A percentile compares a stretch with the other conserved stretches of the same genome.
Evolutionary conservation across 345 rosid genomes (phyloP).

Genomic region (Moringa oleifera): DNA sequence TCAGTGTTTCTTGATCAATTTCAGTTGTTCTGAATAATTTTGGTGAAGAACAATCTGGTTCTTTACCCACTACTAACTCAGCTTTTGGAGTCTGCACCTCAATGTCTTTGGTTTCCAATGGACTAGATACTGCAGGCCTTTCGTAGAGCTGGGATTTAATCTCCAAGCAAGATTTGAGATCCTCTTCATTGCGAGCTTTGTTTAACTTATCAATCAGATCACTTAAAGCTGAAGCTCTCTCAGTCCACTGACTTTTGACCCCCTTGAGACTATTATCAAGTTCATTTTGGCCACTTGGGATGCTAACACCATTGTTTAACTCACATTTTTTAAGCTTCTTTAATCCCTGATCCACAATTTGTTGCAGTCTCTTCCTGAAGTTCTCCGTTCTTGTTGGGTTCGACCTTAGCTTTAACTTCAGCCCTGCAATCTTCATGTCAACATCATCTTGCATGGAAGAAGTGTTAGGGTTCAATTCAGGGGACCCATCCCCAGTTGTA

Average conservation of each 20-base stretch:
- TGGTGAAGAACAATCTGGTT: constrained; percentile 20
- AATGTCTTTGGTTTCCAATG: constrained; percentile 18
- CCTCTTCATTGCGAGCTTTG: constrained; percentile 75
- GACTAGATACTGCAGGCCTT: constrained; percentile 10
- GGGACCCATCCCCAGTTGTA: constrained; percentile 22
- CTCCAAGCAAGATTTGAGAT: constrained; percentile 66
- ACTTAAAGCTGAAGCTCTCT: constrained; percentile 43
- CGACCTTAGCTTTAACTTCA: constrained; percentile 47
- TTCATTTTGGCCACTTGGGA: constrained; percentile 25
- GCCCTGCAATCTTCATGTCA: constrained; percentile 24
- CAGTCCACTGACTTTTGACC: constrained; percentile 29
- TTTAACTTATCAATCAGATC: constrained; percentile 70
- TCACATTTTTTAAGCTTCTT: constrained; percentile 41
- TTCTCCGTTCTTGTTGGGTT: constrained; percentile 45
- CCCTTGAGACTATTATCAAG: constrained; percentile 26
- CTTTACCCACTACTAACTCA: constrained; percentile 19
- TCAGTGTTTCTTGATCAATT: constrained; percentile 54
- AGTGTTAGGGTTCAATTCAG: constrained; percentile 14
- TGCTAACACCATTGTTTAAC: constrained; percentile 18
- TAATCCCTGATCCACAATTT: constrained; percentile 58
- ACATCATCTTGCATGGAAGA: constrained; percentile 24
- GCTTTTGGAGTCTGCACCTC: constrained; percentile 18
- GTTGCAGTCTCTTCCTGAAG: constrained; percentile 43
- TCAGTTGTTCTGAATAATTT: constrained; percentile 37
- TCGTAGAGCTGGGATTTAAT: constrained; percentile 43